Conservation (phyloP, 2,329 filamentous ascomycete genomes). For the Hymenotorrendiella dingleyae region DNA sequence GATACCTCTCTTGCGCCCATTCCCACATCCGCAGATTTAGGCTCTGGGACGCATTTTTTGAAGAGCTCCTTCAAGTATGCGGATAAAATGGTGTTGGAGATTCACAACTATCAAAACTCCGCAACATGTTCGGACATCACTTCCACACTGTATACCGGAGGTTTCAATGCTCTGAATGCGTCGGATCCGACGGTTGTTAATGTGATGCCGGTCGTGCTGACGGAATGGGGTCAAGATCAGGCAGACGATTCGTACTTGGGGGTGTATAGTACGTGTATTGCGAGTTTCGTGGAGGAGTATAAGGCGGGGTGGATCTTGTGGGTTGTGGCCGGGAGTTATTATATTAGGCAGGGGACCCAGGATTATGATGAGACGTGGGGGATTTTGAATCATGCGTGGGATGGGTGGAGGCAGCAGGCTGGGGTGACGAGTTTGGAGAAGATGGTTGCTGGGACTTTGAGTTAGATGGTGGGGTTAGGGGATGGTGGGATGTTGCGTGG, state of each 20-base stretch:
- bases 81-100: constrained; percentile 39
- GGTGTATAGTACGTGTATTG: constrained; percentile 47
- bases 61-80: constrained; percentile 32
- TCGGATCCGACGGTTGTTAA: constrained; percentile 28
- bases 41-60: constrained; percentile 27
- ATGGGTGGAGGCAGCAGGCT: not conserved
- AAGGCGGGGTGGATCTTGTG: constrained; percentile 50
- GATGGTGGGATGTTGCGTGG: too few relatives aligned
- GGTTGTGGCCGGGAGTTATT: constrained; percentile 54
- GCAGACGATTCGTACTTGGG: constrained; percentile 21
- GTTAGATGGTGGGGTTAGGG: too few relatives aligned
- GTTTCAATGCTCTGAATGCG: constrained; percentile 37
- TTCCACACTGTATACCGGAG: constrained; percentile 32
- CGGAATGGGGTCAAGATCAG: constrained; percentile 41
- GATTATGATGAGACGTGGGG: constrained; percentile 56
- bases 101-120: constrained; percentile 41
- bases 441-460: not conserved
- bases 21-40: constrained; percentile 29
- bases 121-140: constrained; percentile 34
- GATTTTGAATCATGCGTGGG: constrained; percentile 5
- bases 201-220: constrained; percentile 33
- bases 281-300: constrained; percentile 38
- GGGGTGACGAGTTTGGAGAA: not conserved
- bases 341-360: constrained; percentile 45
- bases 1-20: constrained; percentile 36